Conservation (phyloP, 2,329 filamentous ascomycete species). For the Penicillium concentricum region DNA sequence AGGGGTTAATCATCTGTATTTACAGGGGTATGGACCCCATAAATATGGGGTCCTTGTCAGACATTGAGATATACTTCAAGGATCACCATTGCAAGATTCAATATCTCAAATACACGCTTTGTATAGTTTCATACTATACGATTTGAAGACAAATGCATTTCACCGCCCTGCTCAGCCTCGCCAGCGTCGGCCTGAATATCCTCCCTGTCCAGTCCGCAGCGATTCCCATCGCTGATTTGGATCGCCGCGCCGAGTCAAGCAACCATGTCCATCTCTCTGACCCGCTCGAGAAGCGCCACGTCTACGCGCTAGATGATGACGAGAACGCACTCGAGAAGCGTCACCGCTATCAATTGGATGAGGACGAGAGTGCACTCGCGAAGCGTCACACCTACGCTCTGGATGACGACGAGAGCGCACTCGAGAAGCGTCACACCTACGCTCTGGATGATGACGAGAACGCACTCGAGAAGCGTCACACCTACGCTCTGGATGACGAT, state of each 20-base stretch:
- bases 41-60: too few relatives aligned
- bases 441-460: not conserved
- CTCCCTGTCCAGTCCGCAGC: not conserved
- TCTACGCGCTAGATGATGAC: not conserved
- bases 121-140: too few relatives aligned
- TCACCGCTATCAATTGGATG: not conserved
- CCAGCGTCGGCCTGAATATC: conserved; percentile 1
- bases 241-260: not conserved
- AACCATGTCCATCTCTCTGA: not conserved
- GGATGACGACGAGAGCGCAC: not conserved
- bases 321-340: too few relatives aligned
- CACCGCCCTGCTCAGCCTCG: not conserved
- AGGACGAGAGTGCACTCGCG: not conserved
- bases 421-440: not conserved
- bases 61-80: too few relatives aligned
- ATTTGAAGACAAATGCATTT: too few relatives aligned
- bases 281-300: not conserved
- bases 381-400: not conserved
- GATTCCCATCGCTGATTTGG: not conserved
- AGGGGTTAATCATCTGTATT: too few relatives aligned
- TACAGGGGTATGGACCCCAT: too few relatives aligned
- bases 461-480: not conserved
- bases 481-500: not conserved
- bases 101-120: too few relatives aligned
- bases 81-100: too few relatives aligned